These are phyloP conservation scores for Microcyclosporella mali DNA, from an alignment of 2,329 filamentous ascomycete genomes.

Conservation along the genomic window DNA sequence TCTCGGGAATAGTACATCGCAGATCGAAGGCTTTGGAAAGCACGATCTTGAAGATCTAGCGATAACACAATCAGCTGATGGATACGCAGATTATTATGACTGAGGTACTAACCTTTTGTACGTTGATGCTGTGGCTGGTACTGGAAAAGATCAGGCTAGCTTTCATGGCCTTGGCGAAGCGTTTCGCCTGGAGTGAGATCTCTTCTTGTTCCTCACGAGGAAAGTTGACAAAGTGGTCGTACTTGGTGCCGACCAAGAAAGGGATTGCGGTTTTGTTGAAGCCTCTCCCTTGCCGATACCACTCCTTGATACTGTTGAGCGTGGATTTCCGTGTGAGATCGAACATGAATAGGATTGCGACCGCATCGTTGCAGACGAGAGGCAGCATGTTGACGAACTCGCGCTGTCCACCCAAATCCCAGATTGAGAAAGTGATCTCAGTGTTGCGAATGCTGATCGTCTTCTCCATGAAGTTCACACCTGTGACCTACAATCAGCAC, in stretches of 20 bases:
- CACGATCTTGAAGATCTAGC: constrained; percentile 98
- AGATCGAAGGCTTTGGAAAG: constrained; percentile 97
- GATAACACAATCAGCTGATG: constrained; percentile 3
- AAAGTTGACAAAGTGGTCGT: constrained; percentile 99
- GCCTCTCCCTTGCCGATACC: constrained; percentile 93
- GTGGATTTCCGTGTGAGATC: constrained; percentile 97
- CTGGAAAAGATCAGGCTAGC: constrained; percentile 97
- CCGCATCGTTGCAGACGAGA: constrained; percentile 97
- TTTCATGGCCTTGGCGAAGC: constrained; percentile 97
- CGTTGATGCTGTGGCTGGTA: constrained; percentile 98
- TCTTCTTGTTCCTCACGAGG: constrained; percentile 96
- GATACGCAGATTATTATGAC: not conserved
- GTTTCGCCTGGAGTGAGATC: constrained; percentile 92
- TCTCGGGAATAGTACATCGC: constrained; percentile 98
- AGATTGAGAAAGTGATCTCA: constrained; percentile 98
- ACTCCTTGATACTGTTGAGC: constrained; percentile 98
- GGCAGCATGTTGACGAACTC: constrained; percentile 99
- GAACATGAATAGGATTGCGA: constrained; percentile 99
- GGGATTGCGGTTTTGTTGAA: constrained; percentile 99
- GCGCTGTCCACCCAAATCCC: constrained; percentile 94
- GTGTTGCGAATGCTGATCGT: constrained; percentile 99
- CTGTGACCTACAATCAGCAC: constrained; percentile 33
- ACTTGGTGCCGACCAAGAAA: constrained; percentile 94
- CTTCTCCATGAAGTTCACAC: constrained; percentile 99
- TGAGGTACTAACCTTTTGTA: constrained; percentile 71